A percentile compares a stretch with the other conserved stretches of the same genome.
Evolutionary conservation across 2,329 filamentous ascomycete species (phyloP).

Genomic region (Penicillium sp.): DNA sequence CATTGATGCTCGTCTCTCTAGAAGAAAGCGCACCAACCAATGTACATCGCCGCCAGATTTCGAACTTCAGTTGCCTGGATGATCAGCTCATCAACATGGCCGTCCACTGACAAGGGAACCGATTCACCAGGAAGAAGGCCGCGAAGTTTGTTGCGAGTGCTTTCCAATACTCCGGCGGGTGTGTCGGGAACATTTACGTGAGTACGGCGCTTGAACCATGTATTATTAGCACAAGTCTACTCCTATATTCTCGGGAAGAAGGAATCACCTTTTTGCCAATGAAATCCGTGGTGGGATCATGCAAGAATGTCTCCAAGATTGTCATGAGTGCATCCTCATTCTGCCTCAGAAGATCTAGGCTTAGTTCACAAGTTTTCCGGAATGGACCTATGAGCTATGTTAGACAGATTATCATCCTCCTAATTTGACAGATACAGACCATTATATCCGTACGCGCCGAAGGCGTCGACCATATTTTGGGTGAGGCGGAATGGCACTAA

Average conservation of each 20-base stretch:
- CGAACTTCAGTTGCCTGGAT: conserved; percentile 78
- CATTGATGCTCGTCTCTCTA: conserved; percentile 37
- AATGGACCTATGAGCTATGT: conserved; percentile 67
- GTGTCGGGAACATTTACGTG: conserved; percentile 64
- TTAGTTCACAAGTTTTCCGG: conserved; percentile 86
- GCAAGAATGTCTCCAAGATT: conserved; percentile 93
- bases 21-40: conserved; percentile 83
- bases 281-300: conserved; percentile 94
- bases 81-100: conserved; percentile 95
- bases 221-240: neutral
- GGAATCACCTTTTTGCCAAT: conserved; percentile 70
- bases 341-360: conserved; percentile 79
- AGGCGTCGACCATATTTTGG: conserved; percentile 98
- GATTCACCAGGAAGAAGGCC: conserved; percentile 85
- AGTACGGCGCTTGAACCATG: conserved; percentile 51
- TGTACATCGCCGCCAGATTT: conserved; percentile 93
- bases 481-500: conserved; percentile 94
- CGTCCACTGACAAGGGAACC: conserved; percentile 91
- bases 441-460: conserved; percentile 93
- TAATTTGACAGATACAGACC: conserved; percentile 42
- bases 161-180: conserved; percentile 82
- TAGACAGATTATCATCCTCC: neutral
- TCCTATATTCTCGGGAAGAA: neutral
- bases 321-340: conserved; percentile 98
- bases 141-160: conserved; percentile 82